Percentiles rank a stretch among this genome's conserved stretches.
These are phyloP conservation scores for Otatea glauca DNA, from an alignment of 176 grass and related monocot species.

Conservation along the genomic window DNA sequence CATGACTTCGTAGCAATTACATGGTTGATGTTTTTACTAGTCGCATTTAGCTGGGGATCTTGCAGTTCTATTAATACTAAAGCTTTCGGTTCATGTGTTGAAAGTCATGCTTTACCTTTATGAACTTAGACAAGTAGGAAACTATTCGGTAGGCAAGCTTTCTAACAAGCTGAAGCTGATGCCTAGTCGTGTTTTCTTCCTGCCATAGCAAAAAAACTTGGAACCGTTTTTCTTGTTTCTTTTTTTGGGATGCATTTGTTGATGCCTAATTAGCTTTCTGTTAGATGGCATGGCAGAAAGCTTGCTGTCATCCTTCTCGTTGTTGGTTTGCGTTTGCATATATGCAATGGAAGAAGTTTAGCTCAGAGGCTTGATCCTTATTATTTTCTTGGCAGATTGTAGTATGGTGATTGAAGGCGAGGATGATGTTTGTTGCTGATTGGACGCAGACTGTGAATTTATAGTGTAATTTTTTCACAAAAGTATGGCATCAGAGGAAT, in stretches of 20 bases:
- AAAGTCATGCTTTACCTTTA: too few relatives aligned
- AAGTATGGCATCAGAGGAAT: constrained; percentile 56
- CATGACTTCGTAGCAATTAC: not conserved
- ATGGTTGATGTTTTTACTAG: not conserved
- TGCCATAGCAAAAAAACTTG: too few relatives aligned
- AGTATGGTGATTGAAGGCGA: not conserved
- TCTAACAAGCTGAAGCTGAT: too few relatives aligned
- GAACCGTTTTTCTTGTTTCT: too few relatives aligned
- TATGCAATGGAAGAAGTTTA: not conserved
- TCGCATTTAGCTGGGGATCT: too few relatives aligned
- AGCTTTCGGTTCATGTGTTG: too few relatives aligned
- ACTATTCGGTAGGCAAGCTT: too few relatives aligned
- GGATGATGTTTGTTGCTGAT: not conserved
- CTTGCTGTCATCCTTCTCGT: not conserved
- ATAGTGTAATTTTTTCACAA: not conserved
- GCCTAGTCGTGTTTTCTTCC: too few relatives aligned
- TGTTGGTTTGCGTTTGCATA: not conserved
- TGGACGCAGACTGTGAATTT: not conserved
- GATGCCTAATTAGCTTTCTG: not conserved
- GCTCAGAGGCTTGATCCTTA: not conserved
- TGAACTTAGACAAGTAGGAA: too few relatives aligned
- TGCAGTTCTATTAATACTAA: too few relatives aligned
- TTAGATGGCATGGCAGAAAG: not conserved
- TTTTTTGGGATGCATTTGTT: not conserved
- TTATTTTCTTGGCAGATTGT: constrained; percentile 13